These are phyloP conservation scores for Kwoniella europaea DNA, from an alignment of 768 basidiomycete genomes.

Conservation along the genomic window DNA sequence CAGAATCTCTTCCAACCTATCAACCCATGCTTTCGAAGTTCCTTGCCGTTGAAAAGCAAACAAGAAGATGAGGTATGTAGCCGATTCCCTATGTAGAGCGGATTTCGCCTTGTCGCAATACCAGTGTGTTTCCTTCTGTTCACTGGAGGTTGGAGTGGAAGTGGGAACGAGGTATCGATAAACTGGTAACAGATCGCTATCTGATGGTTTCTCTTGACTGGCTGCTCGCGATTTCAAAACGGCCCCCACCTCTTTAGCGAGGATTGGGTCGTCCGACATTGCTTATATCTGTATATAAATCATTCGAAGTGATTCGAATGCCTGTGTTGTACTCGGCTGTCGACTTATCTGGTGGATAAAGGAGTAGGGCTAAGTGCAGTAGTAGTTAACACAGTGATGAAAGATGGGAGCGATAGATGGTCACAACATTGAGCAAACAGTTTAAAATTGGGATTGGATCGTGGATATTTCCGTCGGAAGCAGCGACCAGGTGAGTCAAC, in stretches of 20 bases:
- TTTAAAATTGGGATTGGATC: neutral
- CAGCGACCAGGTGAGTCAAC: neutral
- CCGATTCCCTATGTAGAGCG: constrained; percentile 66
- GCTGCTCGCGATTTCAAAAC: constrained; percentile 42
- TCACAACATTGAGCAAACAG: neutral
- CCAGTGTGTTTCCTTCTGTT: constrained; percentile 66
- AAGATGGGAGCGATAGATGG: neutral
- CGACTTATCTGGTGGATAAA: neutral
- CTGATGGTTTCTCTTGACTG: constrained; percentile 40
- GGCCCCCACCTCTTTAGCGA: constrained; percentile 40
- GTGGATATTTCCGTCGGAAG: neutral
- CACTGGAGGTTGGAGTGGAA: constrained; percentile 16
- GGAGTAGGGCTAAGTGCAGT: neutral
- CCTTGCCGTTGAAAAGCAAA: constrained; percentile 71
- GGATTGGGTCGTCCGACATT: constrained; percentile 13
- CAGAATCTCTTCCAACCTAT: constrained; percentile 65
- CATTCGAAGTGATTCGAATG: too few species aligned
- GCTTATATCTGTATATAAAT: too few species aligned
- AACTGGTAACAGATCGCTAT: constrained; percentile 44
- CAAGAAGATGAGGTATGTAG: constrained; percentile 79
- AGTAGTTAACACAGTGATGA: too few species aligned
- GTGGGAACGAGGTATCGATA: constrained; percentile 41
- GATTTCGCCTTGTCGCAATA: constrained; percentile 72
- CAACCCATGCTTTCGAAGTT: constrained; percentile 70
- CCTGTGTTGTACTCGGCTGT: too few species aligned